phyloP scores from a whole-genome alignment of 345 rosid species.

The Pseudoturritis turrita region DNA sequence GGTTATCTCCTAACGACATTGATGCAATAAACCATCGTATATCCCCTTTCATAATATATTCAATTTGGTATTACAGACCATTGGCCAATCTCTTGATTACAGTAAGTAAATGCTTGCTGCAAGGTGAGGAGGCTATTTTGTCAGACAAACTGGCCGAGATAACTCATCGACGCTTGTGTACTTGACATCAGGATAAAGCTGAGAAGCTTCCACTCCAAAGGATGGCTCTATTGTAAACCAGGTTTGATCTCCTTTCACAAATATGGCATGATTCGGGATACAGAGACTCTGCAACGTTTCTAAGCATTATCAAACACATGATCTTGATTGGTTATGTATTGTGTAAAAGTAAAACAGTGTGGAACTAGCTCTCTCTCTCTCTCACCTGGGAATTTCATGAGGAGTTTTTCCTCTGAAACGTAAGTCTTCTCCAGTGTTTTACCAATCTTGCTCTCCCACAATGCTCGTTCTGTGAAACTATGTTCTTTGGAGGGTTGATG shows the following conservation, averaged over 20 bases:
- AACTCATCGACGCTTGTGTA: conserved; percentile 44
- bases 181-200: conserved; percentile 37
- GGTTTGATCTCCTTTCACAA: conserved; percentile 26
- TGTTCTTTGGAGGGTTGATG: conserved; percentile 50
- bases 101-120: background rate
- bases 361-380: background rate
- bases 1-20: background rate
- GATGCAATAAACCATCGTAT: background rate
- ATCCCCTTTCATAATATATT: background rate
- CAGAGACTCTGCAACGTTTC: conserved; percentile 19
- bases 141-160: conserved; percentile 30
- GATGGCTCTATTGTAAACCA: conserved; percentile 22
- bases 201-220: conserved; percentile 29
- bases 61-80: background rate
- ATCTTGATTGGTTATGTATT: background rate
- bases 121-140: background rate
- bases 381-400: conserved; percentile 31
- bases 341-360: background rate
- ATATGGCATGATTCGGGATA: conserved; percentile 25
- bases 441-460: conserved; percentile 76
- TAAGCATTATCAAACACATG: background rate
- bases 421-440: conserved; percentile 47
- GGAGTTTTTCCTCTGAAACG: conserved; percentile 50
- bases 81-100: conserved; percentile 3
- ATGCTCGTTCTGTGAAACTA: conserved; percentile 47